A percentile compares a stretch with the other conserved stretches of the same genome.
Conservation (phyloP, 208 protist species). For the Endotrypanum monterogeii region DNA sequence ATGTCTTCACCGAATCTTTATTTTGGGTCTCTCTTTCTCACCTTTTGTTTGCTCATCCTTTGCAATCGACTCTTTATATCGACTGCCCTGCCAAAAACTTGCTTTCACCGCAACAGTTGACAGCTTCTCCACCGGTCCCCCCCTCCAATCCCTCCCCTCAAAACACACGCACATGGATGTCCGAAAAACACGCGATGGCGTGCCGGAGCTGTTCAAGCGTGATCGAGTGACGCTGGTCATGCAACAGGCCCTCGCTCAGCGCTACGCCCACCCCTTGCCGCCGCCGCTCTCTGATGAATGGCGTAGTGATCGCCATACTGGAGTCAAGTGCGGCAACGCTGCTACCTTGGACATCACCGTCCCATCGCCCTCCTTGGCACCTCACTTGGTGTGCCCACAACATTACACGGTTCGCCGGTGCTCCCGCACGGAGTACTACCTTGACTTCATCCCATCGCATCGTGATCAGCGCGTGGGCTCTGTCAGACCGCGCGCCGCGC, state of each 20-base stretch:
- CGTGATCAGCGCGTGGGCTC: not conserved
- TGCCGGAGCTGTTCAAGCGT: slow-evolving; percentile 31
- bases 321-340: not conserved
- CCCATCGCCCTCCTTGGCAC: not conserved
- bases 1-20: too few relatives aligned
- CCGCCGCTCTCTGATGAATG: not conserved
- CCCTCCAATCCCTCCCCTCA: not conserved
- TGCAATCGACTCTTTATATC: not conserved
- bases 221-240: slow-evolving; percentile 10
- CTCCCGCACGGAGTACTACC: slow-evolving; percentile 25
- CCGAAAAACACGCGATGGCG: slow-evolving; percentile 40
- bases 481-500: not conserved
- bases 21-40: too few relatives aligned
- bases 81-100: not conserved
- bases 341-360: not conserved
- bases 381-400: slow-evolving; percentile 11
- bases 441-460: not conserved
- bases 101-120: not conserved
- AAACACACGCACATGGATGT: slow-evolving; percentile 22
- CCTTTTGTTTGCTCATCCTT: not conserved
- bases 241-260: slow-evolving; percentile 10
- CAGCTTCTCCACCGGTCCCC: not conserved
- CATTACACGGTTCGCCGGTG: slow-evolving; percentile 28
- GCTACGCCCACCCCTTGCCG: not conserved
- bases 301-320: not conserved